Evolutionary conservation across 352 stramenopile genomes (phyloP).

Genomic region (Stephanocyclus meneghinianus): DNA sequence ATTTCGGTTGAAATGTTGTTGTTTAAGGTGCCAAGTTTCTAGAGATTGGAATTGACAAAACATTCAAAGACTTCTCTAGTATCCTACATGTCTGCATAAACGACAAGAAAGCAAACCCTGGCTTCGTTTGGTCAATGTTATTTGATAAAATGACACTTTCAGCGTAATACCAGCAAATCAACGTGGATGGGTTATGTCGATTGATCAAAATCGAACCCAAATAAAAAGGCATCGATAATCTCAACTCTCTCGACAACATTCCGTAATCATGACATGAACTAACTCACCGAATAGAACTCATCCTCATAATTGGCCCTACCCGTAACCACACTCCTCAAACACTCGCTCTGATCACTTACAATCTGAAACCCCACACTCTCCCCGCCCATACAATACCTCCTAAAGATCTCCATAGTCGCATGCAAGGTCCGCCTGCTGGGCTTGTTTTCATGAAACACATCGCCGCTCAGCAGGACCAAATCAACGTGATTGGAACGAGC

Average conservation of each 20-base stretch:
- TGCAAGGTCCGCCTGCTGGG: conserved; percentile 93
- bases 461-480: conserved; percentile 87
- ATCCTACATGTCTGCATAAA: too few species aligned
- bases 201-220: too few species aligned
- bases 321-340: conserved; percentile 79
- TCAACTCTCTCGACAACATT: neutral
- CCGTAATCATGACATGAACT: too few species aligned
- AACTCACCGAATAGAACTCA: conserved; percentile 81
- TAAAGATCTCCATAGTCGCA: conserved; percentile 95
- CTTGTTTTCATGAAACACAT: conserved; percentile 99
- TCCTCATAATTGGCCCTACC: conserved; percentile 96
- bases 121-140: too few species aligned
- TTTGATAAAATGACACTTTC: too few species aligned
- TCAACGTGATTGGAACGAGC: conserved; percentile 73
- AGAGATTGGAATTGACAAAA: neutral
- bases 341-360: conserved; percentile 73
- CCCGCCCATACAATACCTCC: conserved; percentile 91
- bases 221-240: neutral
- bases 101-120: too few species aligned
- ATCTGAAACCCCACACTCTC: conserved; percentile 80
- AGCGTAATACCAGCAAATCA: too few species aligned
- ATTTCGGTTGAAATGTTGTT: neutral
- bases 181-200: too few species aligned
- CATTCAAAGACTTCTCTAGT: too few species aligned
- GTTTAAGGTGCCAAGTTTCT: too few species aligned